Evolutionary conservation across 139 green algal species (phyloP), one percentile per base, ranked within the genome.

Genomic region (Auxenochlorella pyrenoidosa): DNA sequence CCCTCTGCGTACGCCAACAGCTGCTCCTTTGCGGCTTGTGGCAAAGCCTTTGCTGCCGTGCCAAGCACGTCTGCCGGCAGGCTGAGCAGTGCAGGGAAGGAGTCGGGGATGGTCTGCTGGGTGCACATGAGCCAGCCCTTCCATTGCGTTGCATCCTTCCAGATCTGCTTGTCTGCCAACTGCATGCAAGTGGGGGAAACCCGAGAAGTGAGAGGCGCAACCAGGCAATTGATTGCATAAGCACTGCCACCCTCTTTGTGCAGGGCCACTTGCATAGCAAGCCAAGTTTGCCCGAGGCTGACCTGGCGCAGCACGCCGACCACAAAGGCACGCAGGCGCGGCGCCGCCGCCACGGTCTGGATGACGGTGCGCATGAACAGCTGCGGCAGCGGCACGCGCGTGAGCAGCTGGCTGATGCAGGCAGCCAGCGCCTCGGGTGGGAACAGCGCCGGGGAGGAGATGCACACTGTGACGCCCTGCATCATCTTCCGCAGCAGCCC

Each of bases 121-220:
- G 90, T 90, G 85, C 89, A 92, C 86, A 96, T 87, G 47, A 97
- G 72, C 92, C 96, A 97, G 34, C 95, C 95, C 78, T 94, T 93
- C 95, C 95, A 97, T 84, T 97, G 95, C 84, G 88, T 79, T 21
- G 43, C 41, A 63, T 97, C 90, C 24, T 80, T 89, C 95, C 95
- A 97, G 36, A 97, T 85, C 84, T 95, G 91, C 68, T 94, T 94
- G 26, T 71, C 78, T 2, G 94, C 92, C n/a, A 97, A 90, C 30
- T 85, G 60, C 63, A 88, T 60, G 16, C 22, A 51, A n/a, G 58
- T 21, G 54, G 32, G 66, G 32, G 16, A 40, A 8, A 79, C 24
- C 12, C n/a, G 19, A 47, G 13, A 4, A 63, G 54, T 63, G 54
- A 63, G 54, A 2, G 54, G 54, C 16, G 18, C 54, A 18, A 63